Percentiles rank a stretch among this genome's conserved stretches.
phyloP scores from a whole-genome alignment of 495 filamentous ascomycete species.

The Penicillium tannophilum region DNA sequence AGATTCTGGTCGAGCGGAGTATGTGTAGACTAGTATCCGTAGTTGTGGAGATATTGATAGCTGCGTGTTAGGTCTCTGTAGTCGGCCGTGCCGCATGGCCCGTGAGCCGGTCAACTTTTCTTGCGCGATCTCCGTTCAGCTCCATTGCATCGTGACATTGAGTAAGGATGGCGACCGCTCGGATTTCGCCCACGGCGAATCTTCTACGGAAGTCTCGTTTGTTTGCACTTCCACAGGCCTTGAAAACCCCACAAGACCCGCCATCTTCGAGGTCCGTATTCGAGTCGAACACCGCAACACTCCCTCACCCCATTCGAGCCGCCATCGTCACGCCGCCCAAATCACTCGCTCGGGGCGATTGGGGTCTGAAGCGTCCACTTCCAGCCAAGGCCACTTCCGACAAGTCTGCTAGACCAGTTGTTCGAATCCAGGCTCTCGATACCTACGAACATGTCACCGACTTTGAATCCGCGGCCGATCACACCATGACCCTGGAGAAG shows the following conservation, averaged over 20 bases:
- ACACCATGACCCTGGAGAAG: slow-evolving; percentile 78
- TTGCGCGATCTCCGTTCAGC: slow-evolving; percentile 26
- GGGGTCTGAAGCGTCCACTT: slow-evolving; percentile 89
- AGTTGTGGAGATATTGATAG: not conserved
- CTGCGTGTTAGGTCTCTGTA: slow-evolving; percentile 21
- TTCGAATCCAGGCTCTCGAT: slow-evolving; percentile 75
- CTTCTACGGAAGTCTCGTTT: slow-evolving; percentile 65
- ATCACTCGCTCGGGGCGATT: slow-evolving; percentile 81
- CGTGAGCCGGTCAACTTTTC: slow-evolving; percentile 41
- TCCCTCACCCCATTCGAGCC: slow-evolving; percentile 78
- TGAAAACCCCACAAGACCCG: slow-evolving; percentile 48
- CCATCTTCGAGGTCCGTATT: slow-evolving; percentile 42
- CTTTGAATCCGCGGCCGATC: slow-evolving; percentile 81
- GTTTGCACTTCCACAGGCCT: slow-evolving; percentile 62
- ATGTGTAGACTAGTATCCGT: not conserved
- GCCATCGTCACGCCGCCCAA: slow-evolving; percentile 77
- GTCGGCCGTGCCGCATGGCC: slow-evolving; percentile 21
- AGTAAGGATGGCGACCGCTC: slow-evolving; percentile 50
- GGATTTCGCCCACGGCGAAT: slow-evolving; percentile 62
- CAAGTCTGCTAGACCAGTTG: slow-evolving; percentile 66
- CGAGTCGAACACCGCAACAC: slow-evolving; percentile 68
- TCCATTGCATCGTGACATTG: slow-evolving; percentile 25
- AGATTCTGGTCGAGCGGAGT: not conserved
- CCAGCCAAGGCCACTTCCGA: slow-evolving; percentile 71
- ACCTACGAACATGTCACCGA: slow-evolving; percentile 91